Evolutionary conservation across 75 land plant genomes (phyloP), one percentile per base, ranked within the genome.

Genomic region (Chamaecyparis obtusa): DNA sequence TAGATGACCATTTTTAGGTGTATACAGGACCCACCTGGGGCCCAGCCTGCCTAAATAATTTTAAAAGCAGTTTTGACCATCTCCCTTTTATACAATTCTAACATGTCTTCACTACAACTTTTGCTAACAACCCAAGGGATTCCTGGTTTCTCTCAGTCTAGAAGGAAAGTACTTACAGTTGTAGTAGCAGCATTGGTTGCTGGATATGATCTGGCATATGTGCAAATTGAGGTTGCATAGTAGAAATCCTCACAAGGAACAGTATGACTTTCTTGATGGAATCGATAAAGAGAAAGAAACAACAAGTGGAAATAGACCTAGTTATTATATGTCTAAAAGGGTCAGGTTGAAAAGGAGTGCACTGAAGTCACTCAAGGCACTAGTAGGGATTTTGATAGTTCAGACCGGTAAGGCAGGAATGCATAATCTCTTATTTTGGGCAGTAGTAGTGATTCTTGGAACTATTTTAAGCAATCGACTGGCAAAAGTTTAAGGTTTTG

Each of bases 181-280:
- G 96, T 95, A 21, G 86, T 95, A 72, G 94, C 96, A 39, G 90
- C 95, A 9, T 55, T 95, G 83, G 89, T 96, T 88, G 96, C 95
- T 81, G 95, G 99, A 87, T 96, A 97, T 35, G 93, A 96, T 30
- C 93, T 94, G 87, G 99, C 96, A 49, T 96, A 95, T 87, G 39
- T 91, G 71, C 94, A n/a, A 90, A 33, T 91, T 95, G 56, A 84
- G 93, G 33, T 71, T 83, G 1, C 79, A 46, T 17, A 86, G 87
- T 16, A 90, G 83, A 81, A 41, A 46, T 78, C 86, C 43, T 32
- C 87, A 39, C 64, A 64, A 83, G 13, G 85, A 90, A 78, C 86
- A 88, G 55, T 90, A 86, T 83, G 69, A 49, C 83, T 82, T 83
- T 88, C 51, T 72, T 1, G 86, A 69, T 83, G 89, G 17, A 48